Conservation (phyloP, 1,284 basidiomycete genomes). For the Pseudozyma hubeiensis region DNA sequence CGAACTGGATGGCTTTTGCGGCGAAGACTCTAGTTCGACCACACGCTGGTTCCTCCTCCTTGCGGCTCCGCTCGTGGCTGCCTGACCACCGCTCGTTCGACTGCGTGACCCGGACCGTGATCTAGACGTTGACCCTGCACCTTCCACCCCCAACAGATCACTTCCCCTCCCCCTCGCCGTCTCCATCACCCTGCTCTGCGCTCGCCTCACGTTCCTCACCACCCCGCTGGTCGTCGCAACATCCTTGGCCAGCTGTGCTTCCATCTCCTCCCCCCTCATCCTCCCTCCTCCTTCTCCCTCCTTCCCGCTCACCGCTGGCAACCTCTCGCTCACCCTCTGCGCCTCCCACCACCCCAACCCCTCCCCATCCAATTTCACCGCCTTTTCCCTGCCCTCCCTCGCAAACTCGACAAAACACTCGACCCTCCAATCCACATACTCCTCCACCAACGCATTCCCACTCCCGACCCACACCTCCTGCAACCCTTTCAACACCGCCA, state of each 20-base stretch:
- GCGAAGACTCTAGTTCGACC: slow-evolving; percentile 38
- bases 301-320: slow-evolving; percentile 17
- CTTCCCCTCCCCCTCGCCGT: slow-evolving; percentile 8
- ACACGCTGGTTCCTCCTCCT: slow-evolving; percentile 41
- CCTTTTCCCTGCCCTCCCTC: slow-evolving; percentile 76
- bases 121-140: background rate
- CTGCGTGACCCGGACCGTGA: slow-evolving; percentile 15
- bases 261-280: slow-evolving; percentile 15
- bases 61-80: background rate
- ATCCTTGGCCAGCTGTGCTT: slow-evolving; percentile 31
- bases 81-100: slow-evolving; percentile 2
- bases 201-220: slow-evolving; percentile 29
- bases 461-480: slow-evolving; percentile 62
- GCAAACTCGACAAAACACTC: slow-evolving; percentile 84
- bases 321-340: slow-evolving; percentile 70
- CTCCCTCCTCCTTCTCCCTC: background rate
- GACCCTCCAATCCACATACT: slow-evolving; percentile 74
- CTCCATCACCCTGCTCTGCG: slow-evolving; percentile 1
- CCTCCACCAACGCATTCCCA: slow-evolving; percentile 52
- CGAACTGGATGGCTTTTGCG: slow-evolving; percentile 15
- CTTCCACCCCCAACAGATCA: background rate
- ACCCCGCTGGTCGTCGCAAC: slow-evolving; percentile 30
- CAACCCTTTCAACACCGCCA: slow-evolving; percentile 81
- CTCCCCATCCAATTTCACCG: slow-evolving; percentile 76
- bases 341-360: slow-evolving; percentile 82